Conservation (phyloP, 225 moss, liverwort and hornwort genomes). For the Physcomitrium patens region DNA sequence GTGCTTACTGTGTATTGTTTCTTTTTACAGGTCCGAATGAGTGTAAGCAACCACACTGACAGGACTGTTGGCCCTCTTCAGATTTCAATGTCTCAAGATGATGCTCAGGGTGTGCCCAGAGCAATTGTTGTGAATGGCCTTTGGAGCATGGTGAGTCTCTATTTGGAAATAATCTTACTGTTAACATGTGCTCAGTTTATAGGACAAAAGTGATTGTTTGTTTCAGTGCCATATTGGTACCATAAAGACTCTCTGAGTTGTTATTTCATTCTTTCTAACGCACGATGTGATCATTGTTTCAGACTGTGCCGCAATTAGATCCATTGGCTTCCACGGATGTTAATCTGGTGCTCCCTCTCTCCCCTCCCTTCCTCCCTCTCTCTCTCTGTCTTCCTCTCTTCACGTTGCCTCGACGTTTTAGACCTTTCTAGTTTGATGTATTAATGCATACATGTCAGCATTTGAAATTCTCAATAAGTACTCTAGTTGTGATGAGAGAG, state of each 20-base stretch:
- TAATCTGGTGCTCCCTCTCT: constrained; percentile 63
- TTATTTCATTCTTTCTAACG: constrained; percentile 26
- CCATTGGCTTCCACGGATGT: constrained; percentile 84
- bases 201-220: neutral
- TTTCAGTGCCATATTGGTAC: neutral
- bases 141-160: constrained; percentile 76
- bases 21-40: constrained; percentile 77
- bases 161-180: constrained; percentile 11
- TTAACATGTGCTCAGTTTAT: constrained; percentile 11
- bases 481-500: constrained; percentile 8
- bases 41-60: constrained; percentile 84
- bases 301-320: constrained; percentile 90
- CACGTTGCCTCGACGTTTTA: neutral
- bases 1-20: neutral
- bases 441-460: constrained; percentile 8
- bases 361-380: neutral
- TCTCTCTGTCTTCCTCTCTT: neutral
- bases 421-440: neutral
- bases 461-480: constrained; percentile 9
- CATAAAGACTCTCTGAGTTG: too few species aligned
- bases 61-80: constrained; percentile 88
- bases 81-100: constrained; percentile 94
- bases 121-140: constrained; percentile 91
- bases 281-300: constrained; percentile 31
- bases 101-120: constrained; percentile 77